A percentile compares a stretch with the other conserved stretches of the same genome.
Evolutionary conservation across 2,329 filamentous ascomycete species (phyloP).

Genomic region (Colletotrichum lindemuthianum): DNA sequence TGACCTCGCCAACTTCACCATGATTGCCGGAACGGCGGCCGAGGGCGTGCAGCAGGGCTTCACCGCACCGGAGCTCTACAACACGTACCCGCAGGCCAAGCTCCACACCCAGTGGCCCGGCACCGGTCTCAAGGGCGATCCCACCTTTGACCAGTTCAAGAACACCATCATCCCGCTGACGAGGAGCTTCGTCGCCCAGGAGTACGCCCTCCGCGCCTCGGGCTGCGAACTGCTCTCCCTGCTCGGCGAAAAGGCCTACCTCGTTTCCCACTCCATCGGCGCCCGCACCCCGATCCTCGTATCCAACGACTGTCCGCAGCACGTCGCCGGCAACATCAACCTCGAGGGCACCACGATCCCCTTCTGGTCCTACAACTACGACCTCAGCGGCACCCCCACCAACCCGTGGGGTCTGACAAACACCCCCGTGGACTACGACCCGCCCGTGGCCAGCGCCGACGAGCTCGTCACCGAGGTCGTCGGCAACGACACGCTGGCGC

Average conservation of each 20-base stretch:
- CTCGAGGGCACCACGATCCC: conserved; percentile 43
- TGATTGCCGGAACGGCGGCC: conserved; percentile 35
- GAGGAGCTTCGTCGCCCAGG: conserved; percentile 41
- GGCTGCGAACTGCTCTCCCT: conserved; percentile 44
- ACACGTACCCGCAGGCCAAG: conserved; percentile 40
- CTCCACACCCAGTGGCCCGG: conserved; percentile 54
- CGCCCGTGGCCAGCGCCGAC: conserved; percentile 40
- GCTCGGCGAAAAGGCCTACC: conserved; percentile 42
- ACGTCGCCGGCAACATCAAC: conserved; percentile 42
- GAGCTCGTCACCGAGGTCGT: conserved; percentile 32
- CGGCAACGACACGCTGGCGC: conserved; percentile 20
- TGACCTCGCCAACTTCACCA: conserved; percentile 37
- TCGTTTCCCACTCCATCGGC: conserved; percentile 46
- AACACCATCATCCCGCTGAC: conserved; percentile 42
- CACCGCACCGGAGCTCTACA: conserved; percentile 43
- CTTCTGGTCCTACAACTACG: conserved; percentile 40
- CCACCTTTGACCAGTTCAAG: conserved; percentile 44
- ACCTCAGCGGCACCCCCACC: conserved; percentile 14
- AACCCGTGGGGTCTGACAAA: conserved; percentile 53
- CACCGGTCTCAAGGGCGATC: conserved; percentile 40
- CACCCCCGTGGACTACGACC: conserved; percentile 54
- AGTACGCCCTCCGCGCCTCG: conserved; percentile 41
- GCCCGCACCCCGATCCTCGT: conserved; percentile 36
- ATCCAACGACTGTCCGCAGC: conserved; percentile 42
- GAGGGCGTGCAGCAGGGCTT: conserved; percentile 43